These are phyloP conservation scores for Fusarium agapanthi DNA, from an alignment of 2,329 filamentous ascomycete species.

Conservation along the genomic window DNA sequence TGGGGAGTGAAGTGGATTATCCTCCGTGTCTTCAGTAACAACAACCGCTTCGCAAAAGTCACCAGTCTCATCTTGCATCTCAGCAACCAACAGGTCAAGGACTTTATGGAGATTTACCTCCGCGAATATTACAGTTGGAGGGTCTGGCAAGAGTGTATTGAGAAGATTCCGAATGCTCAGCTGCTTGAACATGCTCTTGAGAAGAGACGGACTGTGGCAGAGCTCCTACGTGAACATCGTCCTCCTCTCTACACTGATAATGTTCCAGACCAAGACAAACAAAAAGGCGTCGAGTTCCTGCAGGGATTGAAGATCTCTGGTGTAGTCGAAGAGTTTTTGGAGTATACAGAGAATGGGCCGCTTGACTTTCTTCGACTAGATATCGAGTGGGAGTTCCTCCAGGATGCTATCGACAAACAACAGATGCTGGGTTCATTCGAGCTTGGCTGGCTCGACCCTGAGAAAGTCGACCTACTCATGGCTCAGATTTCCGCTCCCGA, in stretches of 20 bases:
- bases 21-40: conserved; percentile 31
- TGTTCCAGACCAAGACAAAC: conserved; percentile 23
- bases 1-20: conserved; percentile 42
- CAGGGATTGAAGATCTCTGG: not conserved
- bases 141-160: conserved; percentile 25
- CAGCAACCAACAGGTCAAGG: conserved; percentile 26
- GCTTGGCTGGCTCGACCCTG: conserved; percentile 24
- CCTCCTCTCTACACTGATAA: conserved; percentile 40
- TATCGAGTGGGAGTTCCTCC: conserved; percentile 38
- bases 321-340: conserved; percentile 11
- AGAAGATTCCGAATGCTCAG: conserved; percentile 12
- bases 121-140: conserved; percentile 30
- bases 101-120: conserved; percentile 37
- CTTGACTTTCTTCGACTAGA: conserved; percentile 39
- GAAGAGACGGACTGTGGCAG: conserved; percentile 2
- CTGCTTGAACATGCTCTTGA: conserved; percentile 13
- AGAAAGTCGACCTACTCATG: not conserved
- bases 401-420: conserved; percentile 31
- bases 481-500: not conserved
- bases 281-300: conserved; percentile 32
- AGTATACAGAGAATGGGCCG: conserved; percentile 12
- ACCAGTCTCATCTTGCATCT: conserved; percentile 30
- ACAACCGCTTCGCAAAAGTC: conserved; percentile 32
- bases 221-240: conserved; percentile 27
- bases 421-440: conserved; percentile 7